Evolutionary conservation across 176 grass and related monocot species (phyloP).

Genomic region (Areca catechu): DNA sequence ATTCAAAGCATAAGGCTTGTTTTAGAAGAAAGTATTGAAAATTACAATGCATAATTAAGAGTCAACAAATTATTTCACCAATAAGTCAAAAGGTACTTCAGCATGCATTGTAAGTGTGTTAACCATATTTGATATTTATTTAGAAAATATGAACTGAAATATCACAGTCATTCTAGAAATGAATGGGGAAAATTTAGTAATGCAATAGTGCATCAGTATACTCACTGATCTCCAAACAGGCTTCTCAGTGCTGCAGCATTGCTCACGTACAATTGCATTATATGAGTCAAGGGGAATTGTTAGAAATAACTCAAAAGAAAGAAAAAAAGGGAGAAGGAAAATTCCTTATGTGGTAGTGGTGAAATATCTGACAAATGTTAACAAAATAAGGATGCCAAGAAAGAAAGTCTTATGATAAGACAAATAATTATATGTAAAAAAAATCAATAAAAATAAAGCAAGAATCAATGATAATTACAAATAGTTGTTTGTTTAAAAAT

Average conservation of each 20-base stretch:
- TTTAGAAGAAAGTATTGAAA: too few species aligned
- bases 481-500: too few species aligned
- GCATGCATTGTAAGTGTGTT: too few species aligned
- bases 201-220: constrained; percentile 15
- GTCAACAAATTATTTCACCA: too few species aligned
- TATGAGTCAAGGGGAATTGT: background rate
- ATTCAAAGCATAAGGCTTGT: too few species aligned
- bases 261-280: constrained; percentile 14
- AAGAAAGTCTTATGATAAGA: background rate
- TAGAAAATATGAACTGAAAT: background rate
- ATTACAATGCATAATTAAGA: too few species aligned
- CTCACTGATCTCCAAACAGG: constrained; percentile 92
- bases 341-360: too few species aligned
- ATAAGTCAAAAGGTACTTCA: too few species aligned
- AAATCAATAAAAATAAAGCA: too few species aligned
- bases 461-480: too few species aligned
- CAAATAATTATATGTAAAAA: too few species aligned
- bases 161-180: background rate
- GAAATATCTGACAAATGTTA: background rate
- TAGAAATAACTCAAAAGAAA: constrained; percentile 8
- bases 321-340: background rate
- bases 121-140: too few species aligned
- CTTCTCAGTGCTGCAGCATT: constrained; percentile 52
- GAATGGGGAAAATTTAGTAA: constrained; percentile 5
- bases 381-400: background rate